Evolutionary conservation across 192 early-diverging fungal species (phyloP).

Genomic region (Lobulomyces angularis): DNA sequence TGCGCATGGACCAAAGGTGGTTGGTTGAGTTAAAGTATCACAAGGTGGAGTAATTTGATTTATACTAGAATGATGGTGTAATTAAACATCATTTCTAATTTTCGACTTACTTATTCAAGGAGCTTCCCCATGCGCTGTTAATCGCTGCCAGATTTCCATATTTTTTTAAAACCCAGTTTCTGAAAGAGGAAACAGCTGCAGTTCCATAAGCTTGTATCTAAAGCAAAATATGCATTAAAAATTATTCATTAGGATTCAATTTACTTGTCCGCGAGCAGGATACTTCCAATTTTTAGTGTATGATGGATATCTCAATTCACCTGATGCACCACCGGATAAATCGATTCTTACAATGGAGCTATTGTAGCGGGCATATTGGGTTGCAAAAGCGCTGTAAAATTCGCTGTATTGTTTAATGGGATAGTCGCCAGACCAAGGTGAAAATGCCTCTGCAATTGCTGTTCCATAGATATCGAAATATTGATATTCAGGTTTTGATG

Average conservation of each 20-base stretch:
- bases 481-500: slow-evolving; percentile 2
- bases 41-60: slow-evolving; percentile 6
- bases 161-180: slow-evolving; percentile 1
- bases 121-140: slow-evolving; percentile 4
- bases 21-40: background rate
- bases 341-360: slow-evolving; percentile 6
- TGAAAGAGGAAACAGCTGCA: slow-evolving; percentile 6
- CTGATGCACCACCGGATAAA: slow-evolving; percentile 7
- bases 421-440: slow-evolving; percentile 8
- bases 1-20: slow-evolving; percentile 7
- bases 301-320: slow-evolving; percentile 7
- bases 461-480: slow-evolving; percentile 3
- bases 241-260: no score
- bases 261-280: slow-evolving; percentile 8
- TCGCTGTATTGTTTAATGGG: slow-evolving; percentile 2
- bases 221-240: no score
- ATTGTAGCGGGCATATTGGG: background rate
- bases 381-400: slow-evolving; percentile 5
- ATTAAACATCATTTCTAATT: background rate
- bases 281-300: slow-evolving; percentile 3
- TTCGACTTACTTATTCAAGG: no score
- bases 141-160: slow-evolving; percentile 1
- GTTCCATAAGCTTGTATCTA: slow-evolving; percentile 2
- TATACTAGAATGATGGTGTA: background rate
- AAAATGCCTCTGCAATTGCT: slow-evolving; percentile 4